These are phyloP conservation scores for Podospora fimiseda DNA, from an alignment of 495 filamentous ascomycete species.

Conservation along the genomic window DNA sequence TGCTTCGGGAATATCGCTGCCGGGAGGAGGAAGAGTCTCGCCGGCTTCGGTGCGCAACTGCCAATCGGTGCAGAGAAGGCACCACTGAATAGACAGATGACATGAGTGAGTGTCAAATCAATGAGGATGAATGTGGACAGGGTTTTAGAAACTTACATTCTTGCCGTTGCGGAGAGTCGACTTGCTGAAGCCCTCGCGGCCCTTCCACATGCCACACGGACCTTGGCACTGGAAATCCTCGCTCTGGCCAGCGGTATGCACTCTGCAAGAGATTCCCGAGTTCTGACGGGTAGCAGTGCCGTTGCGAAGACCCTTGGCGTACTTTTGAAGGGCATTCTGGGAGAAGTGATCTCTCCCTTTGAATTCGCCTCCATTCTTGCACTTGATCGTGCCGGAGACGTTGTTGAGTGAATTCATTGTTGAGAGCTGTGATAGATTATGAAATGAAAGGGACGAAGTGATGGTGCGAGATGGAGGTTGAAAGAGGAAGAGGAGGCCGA, in stretches of 20 bases:
- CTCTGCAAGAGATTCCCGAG: conserved; percentile 23
- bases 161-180: conserved; percentile 44
- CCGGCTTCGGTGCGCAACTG: conserved; percentile 13
- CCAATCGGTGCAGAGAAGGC: conserved; percentile 50
- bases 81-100: too few species aligned
- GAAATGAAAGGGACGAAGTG: background rate
- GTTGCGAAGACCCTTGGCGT: conserved; percentile 19
- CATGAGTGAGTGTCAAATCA: conserved; percentile 5
- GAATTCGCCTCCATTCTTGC: conserved; percentile 40
- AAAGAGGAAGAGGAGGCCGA: too few species aligned
- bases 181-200: conserved; percentile 50
- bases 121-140: background rate
- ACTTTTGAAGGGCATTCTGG: conserved; percentile 35
- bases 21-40: conserved; percentile 14
- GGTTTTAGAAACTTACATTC: conserved; percentile 36
- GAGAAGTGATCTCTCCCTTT: conserved; percentile 39
- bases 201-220: conserved; percentile 44
- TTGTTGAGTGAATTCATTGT: background rate
- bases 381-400: conserved; percentile 38
- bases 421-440: background rate
- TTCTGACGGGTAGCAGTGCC: conserved; percentile 16
- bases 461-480: background rate
- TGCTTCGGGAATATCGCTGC: background rate
- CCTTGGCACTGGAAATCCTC: conserved; percentile 33
- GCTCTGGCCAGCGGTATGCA: conserved; percentile 10